Base-by-base conservation (phyloP, 768 basidiomycete genomes). In the Leucosporidium scottii region DNA sequence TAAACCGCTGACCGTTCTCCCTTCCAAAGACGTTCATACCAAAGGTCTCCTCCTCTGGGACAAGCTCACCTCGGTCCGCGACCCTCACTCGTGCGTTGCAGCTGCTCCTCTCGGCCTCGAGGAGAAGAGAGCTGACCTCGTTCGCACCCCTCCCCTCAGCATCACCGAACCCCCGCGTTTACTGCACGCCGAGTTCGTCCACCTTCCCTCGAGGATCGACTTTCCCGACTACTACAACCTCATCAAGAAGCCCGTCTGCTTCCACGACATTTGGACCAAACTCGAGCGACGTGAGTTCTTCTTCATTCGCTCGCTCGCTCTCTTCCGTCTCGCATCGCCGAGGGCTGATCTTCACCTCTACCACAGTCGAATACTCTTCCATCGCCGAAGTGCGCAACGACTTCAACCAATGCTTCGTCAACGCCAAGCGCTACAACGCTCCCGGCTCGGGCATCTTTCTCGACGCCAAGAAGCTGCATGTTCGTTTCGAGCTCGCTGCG, bases 401-500 rank as follows among this genome's bases (percentile, higher is more conserved):
- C 25, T 50, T 74, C 55, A 68, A 69, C 34, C 68, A 73, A 58
- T 58, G 67, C 44, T 74, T 73, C 23, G 68, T 69, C 59, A 75
- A 75, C 60, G 75, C 75, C 25, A 71, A 74, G 34, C 65, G 70
- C 3, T 75, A 68, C 70, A 75, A 75, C 64, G 64, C 65, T 23
- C 65, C 63, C 8, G 73, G 69, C 0, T 73, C 71, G 30, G 10
- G 31, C 18, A 65, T 75, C 55, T 75, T 69, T 57, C 49, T 67
- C 34, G 70, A 74, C 60, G 73, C 75, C 9, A 75, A 74, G 55
- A 53, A 57, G 47, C 59, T 73, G 23, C 69, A 73, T 20, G 69
- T 70, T 10, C 30, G 65, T 39, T 30, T 34, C 34, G 34, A 34
- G 34, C n/a, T 34, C 15, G 15, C 31, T 10, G 17, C 23, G 20